Conservation (phyloP, 139 green algal species). For the Volvox africanus region DNA sequence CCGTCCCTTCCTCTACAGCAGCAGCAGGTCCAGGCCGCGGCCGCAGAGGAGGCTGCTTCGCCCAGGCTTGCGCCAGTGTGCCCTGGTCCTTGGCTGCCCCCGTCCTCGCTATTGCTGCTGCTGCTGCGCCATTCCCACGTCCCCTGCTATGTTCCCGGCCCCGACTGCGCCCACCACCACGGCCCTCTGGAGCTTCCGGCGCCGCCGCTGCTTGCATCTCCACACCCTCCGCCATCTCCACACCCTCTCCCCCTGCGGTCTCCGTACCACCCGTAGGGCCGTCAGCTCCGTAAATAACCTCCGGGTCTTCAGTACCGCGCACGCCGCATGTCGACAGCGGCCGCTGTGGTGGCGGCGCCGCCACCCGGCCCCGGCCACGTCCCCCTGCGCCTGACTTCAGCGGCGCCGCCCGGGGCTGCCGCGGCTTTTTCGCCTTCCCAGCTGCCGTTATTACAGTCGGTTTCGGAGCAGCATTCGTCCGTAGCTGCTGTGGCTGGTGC, state of each 20-base stretch:
- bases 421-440: background rate
- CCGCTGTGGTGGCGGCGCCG: background rate
- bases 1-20: background rate
- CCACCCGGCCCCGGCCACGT: background rate
- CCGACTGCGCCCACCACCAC: background rate
- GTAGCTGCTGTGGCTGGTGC: constrained; percentile 9
- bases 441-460: background rate
- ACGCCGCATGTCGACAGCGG: too few relatives aligned
- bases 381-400: background rate
- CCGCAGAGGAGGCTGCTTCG: background rate
- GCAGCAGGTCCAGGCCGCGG: too few relatives aligned
- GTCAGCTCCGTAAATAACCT: background rate
- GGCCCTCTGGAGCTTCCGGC: background rate
- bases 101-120: background rate
- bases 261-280: background rate
- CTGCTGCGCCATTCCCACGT: background rate
- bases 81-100: background rate
- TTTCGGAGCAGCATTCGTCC: background rate
- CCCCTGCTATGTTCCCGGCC: background rate
- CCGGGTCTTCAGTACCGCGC: background rate
- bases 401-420: background rate
- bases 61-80: constrained; percentile 24
- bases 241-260: background rate
- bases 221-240: background rate
- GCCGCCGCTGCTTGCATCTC: background rate